Evolutionary conservation across 495 filamentous ascomycete species (phyloP), one percentile per base, ranked within the genome.

Genomic region (Talaromyces ruber): DNA sequence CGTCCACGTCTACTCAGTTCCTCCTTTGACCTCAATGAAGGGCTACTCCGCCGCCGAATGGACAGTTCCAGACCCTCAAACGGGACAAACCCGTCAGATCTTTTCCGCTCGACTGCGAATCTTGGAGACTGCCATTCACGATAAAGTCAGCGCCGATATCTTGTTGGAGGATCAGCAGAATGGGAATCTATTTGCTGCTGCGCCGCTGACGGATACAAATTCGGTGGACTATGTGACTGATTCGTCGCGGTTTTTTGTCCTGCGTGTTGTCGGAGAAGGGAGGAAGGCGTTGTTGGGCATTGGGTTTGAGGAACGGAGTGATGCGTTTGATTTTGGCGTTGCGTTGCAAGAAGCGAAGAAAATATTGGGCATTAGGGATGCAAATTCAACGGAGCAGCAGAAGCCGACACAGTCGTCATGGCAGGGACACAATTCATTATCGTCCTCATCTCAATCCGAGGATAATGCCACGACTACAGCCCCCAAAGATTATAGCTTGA

Each of bases 321-420:
- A 91, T 63, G 90, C 90, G 7, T 90, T 93, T 60, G 91, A 94
- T 65, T 92, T 92, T 63, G 83, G 83, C 24, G 85, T 93, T n/a
- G 78, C 83, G n/a, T 72, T 94, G 66, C 88, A 90, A 71, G 90
- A 91, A 68, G 83, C 84, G 14, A 74, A 85, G 59, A 84, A 82
- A 70, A 80, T 79, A 61, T 70, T 88, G 21, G 82, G 80, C 1
- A 64, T 81, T 47, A 64, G 66, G 29, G 64, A 65, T 60, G 64
- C 52, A 25, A 63, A 68, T 26, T 56, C 62, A 52, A 2, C 62
- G 52, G 63, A 58, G 11, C 57, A 64, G 18, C 12, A 61, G 70
- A 61, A 55, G 66, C 64, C 67, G 70, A 66, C 57, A 26, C 39
- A 28, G 16, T 29, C 39, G 12, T 39, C 34, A 39, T 39, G 34